Base-by-base conservation (phyloP, 2,329 filamentous ascomycete species). In the Aspergillus flavus region DNA sequence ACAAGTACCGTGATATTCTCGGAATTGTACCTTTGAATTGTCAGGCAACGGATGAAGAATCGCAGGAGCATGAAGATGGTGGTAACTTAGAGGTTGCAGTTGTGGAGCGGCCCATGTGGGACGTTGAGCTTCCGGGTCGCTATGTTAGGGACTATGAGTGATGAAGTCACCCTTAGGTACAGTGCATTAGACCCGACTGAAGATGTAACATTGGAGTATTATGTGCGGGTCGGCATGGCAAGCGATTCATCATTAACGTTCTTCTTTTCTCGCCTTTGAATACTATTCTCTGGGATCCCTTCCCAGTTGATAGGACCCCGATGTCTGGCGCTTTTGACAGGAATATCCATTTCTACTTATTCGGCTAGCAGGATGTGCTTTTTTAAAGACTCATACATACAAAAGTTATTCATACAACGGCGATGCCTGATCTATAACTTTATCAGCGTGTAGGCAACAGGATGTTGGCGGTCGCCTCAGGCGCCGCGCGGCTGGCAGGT, bases 1-100 rank as follows among this genome's bases (percentile, higher is more conserved):
- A 91, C 83, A 96, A 96, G 78, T 99, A 98, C 79, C 86, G 94
- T 63, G 92, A 94, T n/a, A 93, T 99, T 70, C 83, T 99, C 65
- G 95, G 94, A 6, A 84, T 90, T 52, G 83, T 88, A 23, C 84
- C 86, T 21, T 78, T 90, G 36, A 82, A 80, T 43, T 58, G 70
- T 30, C 43, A 64, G 48, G 68, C 77, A 71, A 32, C 73, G 66
- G 76, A 79, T 30, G 75, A 75, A 16, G 71, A 69, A 64, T 21
- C 32, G 14, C 30, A 55, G 21, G n/a, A 36, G 12, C 64, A 61
- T 39, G 68, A 64, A 36, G 67, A 64, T 0, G 59, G 55, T 34
- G 67, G 62, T 28, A 68, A 64, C 9, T 66, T 83, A 26, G 95
- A 99, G 79, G 91, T 97, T 54, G 94, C 93, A 2, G 82, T 98